These are phyloP conservation scores for Gloeopeniophorella convolvens DNA, from an alignment of 768 basidiomycete species.

Conservation along the genomic window DNA sequence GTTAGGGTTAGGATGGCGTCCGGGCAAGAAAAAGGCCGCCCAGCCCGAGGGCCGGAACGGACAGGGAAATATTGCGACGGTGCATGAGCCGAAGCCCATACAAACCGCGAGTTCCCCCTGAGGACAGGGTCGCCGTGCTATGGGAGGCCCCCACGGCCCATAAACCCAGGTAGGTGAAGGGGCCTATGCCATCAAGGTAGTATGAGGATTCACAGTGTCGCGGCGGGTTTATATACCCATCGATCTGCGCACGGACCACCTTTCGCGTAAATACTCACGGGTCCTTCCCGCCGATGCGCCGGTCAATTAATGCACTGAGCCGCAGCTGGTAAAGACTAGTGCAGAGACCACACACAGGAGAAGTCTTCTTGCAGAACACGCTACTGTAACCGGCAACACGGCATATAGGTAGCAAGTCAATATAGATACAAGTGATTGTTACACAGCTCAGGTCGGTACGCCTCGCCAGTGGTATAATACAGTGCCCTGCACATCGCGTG, in stretches of 20 bases:
- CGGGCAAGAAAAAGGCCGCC: conserved; percentile 27
- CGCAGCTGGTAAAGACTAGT: no score
- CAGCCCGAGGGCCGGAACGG: conserved; percentile 43
- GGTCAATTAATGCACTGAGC: no score
- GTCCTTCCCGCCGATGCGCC: not conserved
- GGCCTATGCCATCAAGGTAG: conserved; percentile 26
- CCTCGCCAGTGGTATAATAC: conserved; percentile 71
- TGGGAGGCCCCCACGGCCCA: conserved; percentile 24
- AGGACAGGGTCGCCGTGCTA: conserved; percentile 26
- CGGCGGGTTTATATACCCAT: not conserved
- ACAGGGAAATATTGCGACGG: conserved; percentile 77
- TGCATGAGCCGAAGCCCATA: conserved; percentile 67
- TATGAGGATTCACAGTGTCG: conserved; percentile 10
- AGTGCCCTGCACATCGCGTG: conserved; percentile 39
- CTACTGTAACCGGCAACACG: no score
- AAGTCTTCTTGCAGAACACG: no score
- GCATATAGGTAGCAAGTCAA: no score
- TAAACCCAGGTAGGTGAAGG: conserved; percentile 25
- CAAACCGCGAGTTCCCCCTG: conserved; percentile 24
- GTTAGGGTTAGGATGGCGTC: conserved; percentile 12
- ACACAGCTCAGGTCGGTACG: conserved; percentile 27
- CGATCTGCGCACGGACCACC: conserved; percentile 14
- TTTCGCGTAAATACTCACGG: not conserved
- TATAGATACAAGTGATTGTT: not conserved
- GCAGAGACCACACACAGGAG: no score